Conservation (phyloP, 148 eudicot genomes). For the Chenopodium suecicum region DNA sequence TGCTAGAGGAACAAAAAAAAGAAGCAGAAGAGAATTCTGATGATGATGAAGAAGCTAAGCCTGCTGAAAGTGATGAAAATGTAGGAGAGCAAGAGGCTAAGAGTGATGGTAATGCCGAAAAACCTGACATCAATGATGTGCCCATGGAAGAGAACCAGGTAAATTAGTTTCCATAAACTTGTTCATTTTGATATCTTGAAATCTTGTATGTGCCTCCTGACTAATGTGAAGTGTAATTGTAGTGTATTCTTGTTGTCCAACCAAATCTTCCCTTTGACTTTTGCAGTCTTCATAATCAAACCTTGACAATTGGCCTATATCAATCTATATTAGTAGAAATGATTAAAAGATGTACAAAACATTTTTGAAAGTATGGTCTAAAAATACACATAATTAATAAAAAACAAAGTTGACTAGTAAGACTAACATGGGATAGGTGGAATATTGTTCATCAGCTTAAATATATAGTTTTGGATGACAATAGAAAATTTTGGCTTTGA, state of each 20-base stretch:
- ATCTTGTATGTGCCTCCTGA: not conserved
- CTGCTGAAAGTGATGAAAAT: conserved; percentile 33
- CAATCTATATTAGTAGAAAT: not conserved
- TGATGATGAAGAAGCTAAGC: conserved; percentile 72
- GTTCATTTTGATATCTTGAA: not conserved
- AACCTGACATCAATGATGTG: conserved; percentile 81
- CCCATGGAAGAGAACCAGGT: conserved; percentile 88
- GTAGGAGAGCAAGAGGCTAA: conserved; percentile 38
- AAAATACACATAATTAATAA: no score
- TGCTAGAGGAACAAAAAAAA: conserved; percentile 74
- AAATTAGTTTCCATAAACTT: not conserved
- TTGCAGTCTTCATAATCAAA: not conserved
- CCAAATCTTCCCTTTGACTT: not conserved
- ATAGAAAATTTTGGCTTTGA: conserved; percentile 6
- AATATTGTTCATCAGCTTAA: not conserved
- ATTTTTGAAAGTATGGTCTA: not conserved
- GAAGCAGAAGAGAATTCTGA: conserved; percentile 57
- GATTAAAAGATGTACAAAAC: not conserved
- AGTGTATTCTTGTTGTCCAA: not conserved
- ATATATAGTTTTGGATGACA: not conserved
- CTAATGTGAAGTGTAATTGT: not conserved
- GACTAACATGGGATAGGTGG: not conserved
- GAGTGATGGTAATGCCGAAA: conserved; percentile 44
- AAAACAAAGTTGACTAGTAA: not conserved
- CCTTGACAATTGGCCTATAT: not conserved